Percentiles rank a stretch among this genome's conserved stretches.
Conservation (phyloP, 495 filamentous ascomycete species). For the Hypoxylon rickii region DNA sequence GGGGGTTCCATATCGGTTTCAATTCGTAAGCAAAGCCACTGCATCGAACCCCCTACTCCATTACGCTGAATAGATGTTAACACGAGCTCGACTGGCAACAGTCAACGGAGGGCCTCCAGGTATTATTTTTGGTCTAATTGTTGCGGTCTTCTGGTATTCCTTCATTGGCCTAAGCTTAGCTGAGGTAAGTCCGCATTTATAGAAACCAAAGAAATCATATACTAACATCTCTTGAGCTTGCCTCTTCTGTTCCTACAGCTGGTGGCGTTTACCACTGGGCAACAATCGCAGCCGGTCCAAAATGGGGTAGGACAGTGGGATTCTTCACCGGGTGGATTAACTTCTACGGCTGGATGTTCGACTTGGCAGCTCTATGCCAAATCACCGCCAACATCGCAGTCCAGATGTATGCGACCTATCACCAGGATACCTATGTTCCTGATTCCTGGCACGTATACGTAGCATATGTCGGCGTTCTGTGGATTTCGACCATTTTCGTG, state of each 20-base stretch:
- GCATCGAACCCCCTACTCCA: not conserved
- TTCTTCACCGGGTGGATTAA: constrained; percentile 85
- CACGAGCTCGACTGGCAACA: constrained; percentile 16
- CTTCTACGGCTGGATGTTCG: constrained; percentile 68
- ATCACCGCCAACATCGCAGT: constrained; percentile 72
- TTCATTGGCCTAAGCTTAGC: constrained; percentile 51
- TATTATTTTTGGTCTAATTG: constrained; percentile 59
- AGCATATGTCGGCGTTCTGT: constrained; percentile 67
- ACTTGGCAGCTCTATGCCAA: constrained; percentile 66
- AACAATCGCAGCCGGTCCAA: constrained; percentile 69
- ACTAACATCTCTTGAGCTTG: constrained; percentile 55
- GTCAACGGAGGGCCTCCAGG: constrained; percentile 63
- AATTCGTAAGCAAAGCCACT: constrained; percentile 47
- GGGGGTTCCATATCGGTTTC: constrained; percentile 58
- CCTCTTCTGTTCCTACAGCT: constrained; percentile 77
- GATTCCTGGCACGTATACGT: constrained; percentile 79
- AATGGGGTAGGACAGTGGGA: constrained; percentile 69
- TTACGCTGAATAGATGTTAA: constrained; percentile 3
- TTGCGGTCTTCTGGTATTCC: constrained; percentile 50
- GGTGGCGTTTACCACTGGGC: constrained; percentile 92
- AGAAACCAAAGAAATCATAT: not conserved
- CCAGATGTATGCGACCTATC: constrained; percentile 72
- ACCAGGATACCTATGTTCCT: constrained; percentile 61
- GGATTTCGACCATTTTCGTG: constrained; percentile 65
- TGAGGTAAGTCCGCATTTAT: constrained; percentile 38